Conservation (phyloP, 148 eudicot species). For the Vaccinium myrtillus region DNA sequence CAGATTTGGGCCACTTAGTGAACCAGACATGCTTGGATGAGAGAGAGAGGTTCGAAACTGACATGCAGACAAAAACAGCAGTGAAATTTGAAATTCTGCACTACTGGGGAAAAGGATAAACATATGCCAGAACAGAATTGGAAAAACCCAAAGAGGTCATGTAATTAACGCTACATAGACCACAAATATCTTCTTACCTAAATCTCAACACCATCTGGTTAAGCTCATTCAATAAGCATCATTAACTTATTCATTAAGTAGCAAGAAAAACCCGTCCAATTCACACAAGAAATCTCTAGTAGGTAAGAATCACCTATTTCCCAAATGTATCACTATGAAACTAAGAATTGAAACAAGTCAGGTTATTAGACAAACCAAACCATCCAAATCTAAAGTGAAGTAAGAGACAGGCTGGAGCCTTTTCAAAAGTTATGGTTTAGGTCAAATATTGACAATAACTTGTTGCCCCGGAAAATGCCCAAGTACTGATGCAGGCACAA, state of each 20-base stretch:
- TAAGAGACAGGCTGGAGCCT: neutral
- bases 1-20: neutral
- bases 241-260: neutral
- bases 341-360: conserved; percentile 6
- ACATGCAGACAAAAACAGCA: neutral
- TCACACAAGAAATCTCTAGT: neutral
- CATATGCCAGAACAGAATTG: neutral
- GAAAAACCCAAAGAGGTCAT: neutral
- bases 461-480: neutral
- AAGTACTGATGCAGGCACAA: neutral
- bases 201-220: neutral
- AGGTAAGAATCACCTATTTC: neutral
- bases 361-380: neutral
- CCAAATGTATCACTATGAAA: neutral
- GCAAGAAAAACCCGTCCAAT: neutral
- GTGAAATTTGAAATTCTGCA: neutral
- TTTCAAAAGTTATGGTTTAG: neutral
- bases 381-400: neutral
- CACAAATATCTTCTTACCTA: neutral
- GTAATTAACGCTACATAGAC: no score
- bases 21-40: neutral
- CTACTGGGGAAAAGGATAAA: neutral
- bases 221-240: conserved; percentile 3
- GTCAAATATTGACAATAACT: conserved; percentile 4
- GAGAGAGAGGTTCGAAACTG: neutral